phyloP scores from a whole-genome alignment of 257 asterid genomes.

The Solanum rostratum region DNA sequence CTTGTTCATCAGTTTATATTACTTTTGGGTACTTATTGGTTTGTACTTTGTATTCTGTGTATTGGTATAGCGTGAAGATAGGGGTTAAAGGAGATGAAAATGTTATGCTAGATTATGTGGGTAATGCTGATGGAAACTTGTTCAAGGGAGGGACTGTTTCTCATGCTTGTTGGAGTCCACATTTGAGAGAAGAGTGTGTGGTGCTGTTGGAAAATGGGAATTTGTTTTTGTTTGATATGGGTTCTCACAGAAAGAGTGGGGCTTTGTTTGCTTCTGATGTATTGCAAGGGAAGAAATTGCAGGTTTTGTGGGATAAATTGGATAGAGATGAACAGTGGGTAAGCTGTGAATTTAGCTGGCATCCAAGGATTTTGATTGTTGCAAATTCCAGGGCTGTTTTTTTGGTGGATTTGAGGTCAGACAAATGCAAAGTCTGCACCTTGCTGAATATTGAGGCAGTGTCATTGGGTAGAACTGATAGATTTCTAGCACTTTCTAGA shows the following conservation, averaged over 20 bases:
- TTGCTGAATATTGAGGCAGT: conserved; percentile 49
- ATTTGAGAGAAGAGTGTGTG: conserved; percentile 57
- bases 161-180: conserved; percentile 79
- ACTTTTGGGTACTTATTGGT: conserved; percentile 54
- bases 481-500: conserved; percentile 43
- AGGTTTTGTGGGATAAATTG: conserved; percentile 26
- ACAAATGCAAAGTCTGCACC: conserved; percentile 21
- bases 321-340: conserved; percentile 32
- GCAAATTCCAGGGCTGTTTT: conserved; percentile 38
- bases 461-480: conserved; percentile 29
- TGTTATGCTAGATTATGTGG: conserved; percentile 33
- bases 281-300: conserved; percentile 15
- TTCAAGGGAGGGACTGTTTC: conserved; percentile 35
- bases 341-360: conserved; percentile 69
- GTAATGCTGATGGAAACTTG: conserved; percentile 22
- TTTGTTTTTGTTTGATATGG: conserved; percentile 53
- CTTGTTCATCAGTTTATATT: not conserved
- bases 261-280: conserved; percentile 1
- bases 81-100: not conserved
- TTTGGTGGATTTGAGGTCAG: conserved; percentile 51
- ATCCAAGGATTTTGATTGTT: conserved; percentile 50
- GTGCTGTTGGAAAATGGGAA: conserved; percentile 65
- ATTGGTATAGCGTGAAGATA: conserved; percentile 44
- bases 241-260: conserved; percentile 6
- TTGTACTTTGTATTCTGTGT: conserved; percentile 43